Percentiles rank a stretch among this genome's conserved stretches.
These are phyloP conservation scores for Arthrobotrys pseudoclavata DNA, from an alignment of 2,329 filamentous ascomycete species.

Conservation along the genomic window DNA sequence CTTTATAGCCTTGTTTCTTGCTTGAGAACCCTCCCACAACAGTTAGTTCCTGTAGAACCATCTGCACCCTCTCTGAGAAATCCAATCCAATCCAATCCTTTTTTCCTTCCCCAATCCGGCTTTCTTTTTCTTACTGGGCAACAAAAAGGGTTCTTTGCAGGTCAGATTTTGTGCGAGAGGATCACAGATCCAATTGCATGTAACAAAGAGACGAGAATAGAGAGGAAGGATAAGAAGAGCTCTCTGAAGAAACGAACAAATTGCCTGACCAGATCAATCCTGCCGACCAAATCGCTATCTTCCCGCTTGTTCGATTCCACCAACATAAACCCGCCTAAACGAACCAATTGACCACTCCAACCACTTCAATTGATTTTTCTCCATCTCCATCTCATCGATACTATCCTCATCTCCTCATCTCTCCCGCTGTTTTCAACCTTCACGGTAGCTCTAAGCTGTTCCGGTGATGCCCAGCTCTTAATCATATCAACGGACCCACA, in stretches of 20 bases:
- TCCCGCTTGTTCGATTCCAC: slow-evolving; percentile 17
- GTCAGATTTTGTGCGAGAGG: slow-evolving; percentile 57
- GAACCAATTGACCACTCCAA: slow-evolving; percentile 19
- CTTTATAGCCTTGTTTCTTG: slow-evolving; percentile 14
- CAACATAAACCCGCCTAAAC: slow-evolving; percentile 27
- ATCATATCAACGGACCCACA: slow-evolving; percentile 15
- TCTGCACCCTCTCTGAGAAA: background rate
- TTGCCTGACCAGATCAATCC: too few relatives aligned
- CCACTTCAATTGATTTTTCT: slow-evolving; percentile 12
- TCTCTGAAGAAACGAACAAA: background rate
- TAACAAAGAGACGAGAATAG: slow-evolving; percentile 34
- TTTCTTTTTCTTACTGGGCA: background rate
- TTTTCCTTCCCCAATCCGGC: slow-evolving; percentile 19
- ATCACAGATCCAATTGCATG: slow-evolving; percentile 56
- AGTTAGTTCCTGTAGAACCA: slow-evolving; percentile 40
- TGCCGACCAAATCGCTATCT: slow-evolving; percentile 13
- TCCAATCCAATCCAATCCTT: background rate
- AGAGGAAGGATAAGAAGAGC: slow-evolving; percentile 15
- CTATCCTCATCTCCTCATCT: slow-evolving; percentile 1
- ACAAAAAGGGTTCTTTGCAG: slow-evolving; percentile 39
- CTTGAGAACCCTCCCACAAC: slow-evolving; percentile 18
- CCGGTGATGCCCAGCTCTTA: background rate
- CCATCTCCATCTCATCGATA: slow-evolving; percentile 24
- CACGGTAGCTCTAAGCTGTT: background rate
- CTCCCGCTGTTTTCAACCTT: background rate